Evolutionary conservation across 208 protist genomes (phyloP).

Genomic region (Trypanosoma cruzi): DNA sequence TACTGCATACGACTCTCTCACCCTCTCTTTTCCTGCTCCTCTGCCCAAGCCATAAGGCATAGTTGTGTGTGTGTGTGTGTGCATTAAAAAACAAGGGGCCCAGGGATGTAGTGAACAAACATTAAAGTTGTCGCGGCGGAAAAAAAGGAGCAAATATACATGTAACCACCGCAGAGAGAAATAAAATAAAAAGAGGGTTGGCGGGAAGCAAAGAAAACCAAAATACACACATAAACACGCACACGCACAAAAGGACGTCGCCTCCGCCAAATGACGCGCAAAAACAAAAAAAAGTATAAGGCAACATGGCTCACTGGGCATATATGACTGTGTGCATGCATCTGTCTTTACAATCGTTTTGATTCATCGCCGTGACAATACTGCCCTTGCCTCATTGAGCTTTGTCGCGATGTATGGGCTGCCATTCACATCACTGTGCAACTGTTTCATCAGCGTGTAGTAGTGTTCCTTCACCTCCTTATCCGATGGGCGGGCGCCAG

Average conservation of each 20-base stretch:
- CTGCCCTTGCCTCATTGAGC: constrained; percentile 83
- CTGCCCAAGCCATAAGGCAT: not conserved
- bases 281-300: not conserved
- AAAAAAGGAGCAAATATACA: too few relatives aligned
- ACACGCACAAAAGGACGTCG: too few relatives aligned
- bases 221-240: too few relatives aligned
- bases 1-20: not conserved
- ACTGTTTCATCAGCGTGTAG: constrained; percentile 63
- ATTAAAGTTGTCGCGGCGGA: too few relatives aligned
- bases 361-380: constrained; percentile 39
- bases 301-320: not conserved
- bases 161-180: too few relatives aligned
- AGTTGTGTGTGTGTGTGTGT: not conserved
- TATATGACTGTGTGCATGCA: not conserved
- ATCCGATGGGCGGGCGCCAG: constrained; percentile 34
- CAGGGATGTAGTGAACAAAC: too few relatives aligned
- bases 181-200: too few relatives aligned
- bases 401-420: constrained; percentile 75
- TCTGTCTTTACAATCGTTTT: not conserved
- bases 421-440: constrained; percentile 78
- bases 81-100: too few relatives aligned
- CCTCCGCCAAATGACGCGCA: too few relatives aligned
- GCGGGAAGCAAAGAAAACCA: too few relatives aligned
- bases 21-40: not conserved
- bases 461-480: constrained; percentile 76